Conservation (phyloP, 1,284 basidiomycete species). For the Ceratobasidium sp. region DNA sequence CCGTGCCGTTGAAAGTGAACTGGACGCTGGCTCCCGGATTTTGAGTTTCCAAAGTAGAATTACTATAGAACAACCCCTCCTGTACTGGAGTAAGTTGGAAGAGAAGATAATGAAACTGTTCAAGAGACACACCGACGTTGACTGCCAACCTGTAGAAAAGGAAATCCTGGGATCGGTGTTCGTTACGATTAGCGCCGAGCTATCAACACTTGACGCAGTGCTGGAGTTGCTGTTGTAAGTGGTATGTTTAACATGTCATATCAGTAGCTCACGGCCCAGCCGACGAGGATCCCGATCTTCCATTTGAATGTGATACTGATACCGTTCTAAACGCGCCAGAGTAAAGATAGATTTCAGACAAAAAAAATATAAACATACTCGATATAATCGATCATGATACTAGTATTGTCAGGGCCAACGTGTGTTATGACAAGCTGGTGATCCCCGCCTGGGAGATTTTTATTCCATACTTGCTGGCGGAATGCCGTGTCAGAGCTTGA, state of each 20-base stretch:
- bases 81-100: background rate
- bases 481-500: background rate
- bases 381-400: constrained; percentile 42
- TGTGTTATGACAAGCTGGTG: constrained; percentile 40
- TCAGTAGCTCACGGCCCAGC: constrained; percentile 7
- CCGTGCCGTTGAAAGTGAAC: constrained; percentile 26
- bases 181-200: constrained; percentile 8
- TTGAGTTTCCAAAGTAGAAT: constrained; percentile 22
- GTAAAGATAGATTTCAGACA: no score
- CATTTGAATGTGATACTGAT: constrained; percentile 6
- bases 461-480: constrained; percentile 31
- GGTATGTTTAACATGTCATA: no score
- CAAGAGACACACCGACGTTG: constrained; percentile 20
- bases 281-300: background rate
- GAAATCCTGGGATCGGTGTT: constrained; percentile 9
- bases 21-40: constrained; percentile 24
- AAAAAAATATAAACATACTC: no score
- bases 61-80: constrained; percentile 32
- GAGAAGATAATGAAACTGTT: no score
- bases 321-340: no score
- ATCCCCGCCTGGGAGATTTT: constrained; percentile 35
- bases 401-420: background rate
- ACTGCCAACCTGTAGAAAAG: background rate
- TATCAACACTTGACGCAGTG: constrained; percentile 17
- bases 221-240: background rate